Evolutionary conservation across 2,329 filamentous ascomycete genomes (phyloP), one percentile per base, ranked within the genome.

Genomic region (Sarocladium strictum): DNA sequence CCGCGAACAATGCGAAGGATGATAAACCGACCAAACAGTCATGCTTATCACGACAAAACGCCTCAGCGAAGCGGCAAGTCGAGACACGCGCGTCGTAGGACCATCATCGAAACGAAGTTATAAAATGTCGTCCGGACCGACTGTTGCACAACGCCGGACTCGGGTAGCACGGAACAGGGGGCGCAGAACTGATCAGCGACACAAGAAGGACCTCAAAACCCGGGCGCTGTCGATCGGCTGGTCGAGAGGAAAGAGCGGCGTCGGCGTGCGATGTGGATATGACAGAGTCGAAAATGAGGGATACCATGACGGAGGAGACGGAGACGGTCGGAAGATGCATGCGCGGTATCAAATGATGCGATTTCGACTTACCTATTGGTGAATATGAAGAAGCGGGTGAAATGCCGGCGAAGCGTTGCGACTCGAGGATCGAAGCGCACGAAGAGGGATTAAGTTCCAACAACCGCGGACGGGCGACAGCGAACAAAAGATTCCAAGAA

Each of bases 401-500:
- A n/a, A n/a, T n/a, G n/a, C 17, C 12, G 23, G 26, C 15, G 19
- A 21, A 17, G 10, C 5, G 19, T 51, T 51, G 27, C 26, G 26
- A n/a, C n/a, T 4, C 11, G 29, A 10, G 35, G n/a, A 43, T 43
- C n/a, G 23, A 43, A 43, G 38, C 38, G 26, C 17, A 29, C 15
- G 26, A 47, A 23, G 47, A 51, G 47, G 29, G 47, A 51, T 51
- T 51, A 51, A 35, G 47, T 51, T 51, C 47, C 47, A 51, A 51
- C 47, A 51, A 51, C 47, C 47, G 47, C 21, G 47, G n/a, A n/a
- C n/a, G n/a, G 38, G 23, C 43, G 26, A 49, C 23, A 49, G 43
- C 26, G 17, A 51, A 4, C 12, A 35, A 23, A 15, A 9, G 24
- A 29, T 19, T 26, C 40, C 40, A 45, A 51, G 35, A 51, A 51